These are phyloP conservation scores for Sporodiniella umbellata DNA, from an alignment of 371 early-diverging fungal genomes.

Conservation along the genomic window DNA sequence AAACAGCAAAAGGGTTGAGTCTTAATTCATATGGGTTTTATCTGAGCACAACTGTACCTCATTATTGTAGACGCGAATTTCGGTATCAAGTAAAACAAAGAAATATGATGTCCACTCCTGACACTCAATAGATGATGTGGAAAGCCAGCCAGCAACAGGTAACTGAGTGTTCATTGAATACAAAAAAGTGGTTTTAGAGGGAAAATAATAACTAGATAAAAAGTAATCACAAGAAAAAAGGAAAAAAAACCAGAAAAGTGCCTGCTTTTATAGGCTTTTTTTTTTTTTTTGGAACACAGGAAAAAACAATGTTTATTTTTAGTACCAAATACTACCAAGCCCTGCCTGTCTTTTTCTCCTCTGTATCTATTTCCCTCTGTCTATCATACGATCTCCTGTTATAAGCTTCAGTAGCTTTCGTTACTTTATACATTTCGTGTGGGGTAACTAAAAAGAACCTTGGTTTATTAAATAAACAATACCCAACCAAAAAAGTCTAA, in stretches of 20 bases:
- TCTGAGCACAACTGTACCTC: too few relatives aligned
- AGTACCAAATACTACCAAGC: background rate
- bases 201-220: too few relatives aligned
- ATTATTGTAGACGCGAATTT: constrained; percentile 22
- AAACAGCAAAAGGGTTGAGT: background rate
- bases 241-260: background rate
- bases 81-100: constrained; percentile 26
- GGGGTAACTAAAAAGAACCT: too few relatives aligned
- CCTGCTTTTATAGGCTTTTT: background rate
- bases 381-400: too few relatives aligned
- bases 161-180: background rate
- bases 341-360: too few relatives aligned
- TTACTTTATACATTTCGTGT: too few relatives aligned
- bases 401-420: too few relatives aligned
- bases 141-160: constrained; percentile 22
- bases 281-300: too few relatives aligned
- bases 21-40: too few relatives aligned
- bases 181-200: background rate
- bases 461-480: too few relatives aligned
- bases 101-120: constrained; percentile 20
- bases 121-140: constrained; percentile 21
- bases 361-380: too few relatives aligned
- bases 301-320: background rate
- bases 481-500: too few relatives aligned
- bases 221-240: background rate